These are phyloP conservation scores for Aspergillus sp. DNA, from an alignment of 2,329 filamentous ascomycete genomes.

Conservation along the genomic window DNA sequence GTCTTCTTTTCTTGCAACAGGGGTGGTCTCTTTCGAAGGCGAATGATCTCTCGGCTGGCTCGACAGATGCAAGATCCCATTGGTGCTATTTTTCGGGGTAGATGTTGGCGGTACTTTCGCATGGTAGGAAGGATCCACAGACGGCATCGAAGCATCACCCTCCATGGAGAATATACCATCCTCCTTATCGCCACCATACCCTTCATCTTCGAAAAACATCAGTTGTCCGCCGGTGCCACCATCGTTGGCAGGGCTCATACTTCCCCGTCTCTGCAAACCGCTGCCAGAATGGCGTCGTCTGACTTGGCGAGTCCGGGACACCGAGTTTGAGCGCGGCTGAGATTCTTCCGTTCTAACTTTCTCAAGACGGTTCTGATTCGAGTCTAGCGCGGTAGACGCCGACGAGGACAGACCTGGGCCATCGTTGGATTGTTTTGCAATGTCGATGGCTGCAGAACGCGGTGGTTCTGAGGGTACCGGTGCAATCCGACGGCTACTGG, in stretches of 20 bases:
- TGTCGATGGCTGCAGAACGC: constrained; percentile 29
- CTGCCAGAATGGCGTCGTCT: constrained; percentile 82
- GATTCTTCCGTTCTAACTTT: constrained; percentile 36
- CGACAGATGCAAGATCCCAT: neutral
- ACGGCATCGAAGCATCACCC: constrained; percentile 40
- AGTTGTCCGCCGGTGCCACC: constrained; percentile 79
- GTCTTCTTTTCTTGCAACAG: constrained; percentile 16
- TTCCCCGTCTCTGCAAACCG: constrained; percentile 72
- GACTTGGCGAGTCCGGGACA: constrained; percentile 30
- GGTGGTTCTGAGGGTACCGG: constrained; percentile 20
- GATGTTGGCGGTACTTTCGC: constrained; percentile 16
- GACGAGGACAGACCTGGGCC: constrained; percentile 36
- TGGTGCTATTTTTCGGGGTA: constrained; percentile 2
- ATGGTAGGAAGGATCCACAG: constrained; percentile 3
- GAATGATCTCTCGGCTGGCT: neutral
- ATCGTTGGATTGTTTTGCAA: constrained; percentile 25
- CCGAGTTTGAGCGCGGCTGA: constrained; percentile 46
- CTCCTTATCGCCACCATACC: constrained; percentile 76
- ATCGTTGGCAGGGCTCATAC: constrained; percentile 66
- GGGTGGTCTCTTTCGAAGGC: constrained; percentile 4
- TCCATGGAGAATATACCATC: constrained; percentile 71
- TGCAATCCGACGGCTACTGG: constrained; percentile 20
- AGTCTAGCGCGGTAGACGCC: constrained; percentile 39
- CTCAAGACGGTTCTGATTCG: constrained; percentile 33
- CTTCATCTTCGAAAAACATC: constrained; percentile 88